Evolutionary conservation across 2,329 filamentous ascomycete species (phyloP).

Genomic region (Samsoniella hepiali): DNA sequence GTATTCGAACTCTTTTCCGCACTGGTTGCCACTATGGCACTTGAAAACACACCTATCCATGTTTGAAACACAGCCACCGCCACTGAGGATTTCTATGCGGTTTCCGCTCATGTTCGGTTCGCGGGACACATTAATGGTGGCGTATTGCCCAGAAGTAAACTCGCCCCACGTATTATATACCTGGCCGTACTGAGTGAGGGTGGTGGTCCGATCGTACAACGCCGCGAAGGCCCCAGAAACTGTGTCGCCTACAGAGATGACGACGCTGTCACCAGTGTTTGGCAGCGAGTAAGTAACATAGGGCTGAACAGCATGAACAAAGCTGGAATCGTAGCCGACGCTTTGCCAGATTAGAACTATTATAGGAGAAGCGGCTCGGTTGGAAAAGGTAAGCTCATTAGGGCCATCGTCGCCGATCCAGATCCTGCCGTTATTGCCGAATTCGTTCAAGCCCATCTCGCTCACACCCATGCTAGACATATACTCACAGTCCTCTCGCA

Average conservation of each 20-base stretch:
- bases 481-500: background rate
- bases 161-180: slow-evolving; percentile 44
- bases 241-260: background rate
- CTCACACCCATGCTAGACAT: background rate
- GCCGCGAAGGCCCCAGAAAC: background rate
- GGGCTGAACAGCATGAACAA: background rate
- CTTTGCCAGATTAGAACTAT: background rate
- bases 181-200: slow-evolving; percentile 31
- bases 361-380: background rate
- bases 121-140: slow-evolving; percentile 41
- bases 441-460: background rate
- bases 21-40: slow-evolving; percentile 35
- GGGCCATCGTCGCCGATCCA: background rate
- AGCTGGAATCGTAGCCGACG: slow-evolving; percentile 13
- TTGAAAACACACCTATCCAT: slow-evolving; percentile 41
- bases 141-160: slow-evolving; percentile 36
- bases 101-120: slow-evolving; percentile 43
- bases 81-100: slow-evolving; percentile 32
- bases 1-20: slow-evolving; percentile 34
- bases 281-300: background rate
- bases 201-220: background rate
- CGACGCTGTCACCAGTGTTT: background rate
- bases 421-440: background rate
- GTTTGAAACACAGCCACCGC: slow-evolving; percentile 38
- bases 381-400: background rate